phyloP scores from a whole-genome alignment of 2,329 filamentous ascomycete species.

The Phaeosphaeriaceae sp. region DNA sequence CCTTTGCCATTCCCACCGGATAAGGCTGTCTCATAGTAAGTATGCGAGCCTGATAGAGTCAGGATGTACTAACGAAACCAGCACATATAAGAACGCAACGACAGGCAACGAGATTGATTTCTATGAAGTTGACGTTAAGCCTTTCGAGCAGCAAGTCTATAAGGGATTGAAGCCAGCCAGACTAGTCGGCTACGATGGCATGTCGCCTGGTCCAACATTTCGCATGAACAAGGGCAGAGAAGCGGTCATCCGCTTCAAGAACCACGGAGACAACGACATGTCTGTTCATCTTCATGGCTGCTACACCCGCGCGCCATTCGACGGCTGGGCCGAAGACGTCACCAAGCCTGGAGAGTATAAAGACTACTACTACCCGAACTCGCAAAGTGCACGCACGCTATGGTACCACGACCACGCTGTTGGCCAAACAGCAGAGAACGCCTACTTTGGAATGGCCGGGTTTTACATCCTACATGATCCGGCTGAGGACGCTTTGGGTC shows the following conservation, averaged over 20 bases:
- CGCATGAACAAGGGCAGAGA: conserved; percentile 58
- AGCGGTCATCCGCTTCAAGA: conserved; percentile 62
- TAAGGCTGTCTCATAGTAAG: conserved; percentile 32
- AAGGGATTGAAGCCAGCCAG: conserved; percentile 49
- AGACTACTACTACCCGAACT: conserved; percentile 69
- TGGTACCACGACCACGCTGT: conserved; percentile 63
- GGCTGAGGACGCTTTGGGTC: conserved; percentile 56
- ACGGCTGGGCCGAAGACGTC: conserved; percentile 63
- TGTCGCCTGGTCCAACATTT: conserved; percentile 62
- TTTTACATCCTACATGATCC: conserved; percentile 63
- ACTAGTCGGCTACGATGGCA: conserved; percentile 62
- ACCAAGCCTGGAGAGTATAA: conserved; percentile 62
- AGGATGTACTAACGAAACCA: conserved; percentile 25
- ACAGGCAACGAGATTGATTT: conserved; percentile 53
- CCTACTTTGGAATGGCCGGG: conserved; percentile 64
- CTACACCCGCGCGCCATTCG: conserved; percentile 55
- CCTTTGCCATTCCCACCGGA: conserved; percentile 56
- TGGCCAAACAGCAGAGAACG: conserved; percentile 59
- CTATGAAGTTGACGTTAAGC: conserved; percentile 55
- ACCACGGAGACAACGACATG: conserved; percentile 54
- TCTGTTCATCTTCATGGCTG: conserved; percentile 65
- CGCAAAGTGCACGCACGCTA: conserved; percentile 59
- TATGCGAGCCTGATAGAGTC: not conserved
- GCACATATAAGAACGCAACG: conserved; percentile 43
- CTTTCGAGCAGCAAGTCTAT: conserved; percentile 54